These are phyloP conservation scores for Gaeumannomyces sp. DNA, from an alignment of 2,329 filamentous ascomycete genomes.

Conservation along the genomic window DNA sequence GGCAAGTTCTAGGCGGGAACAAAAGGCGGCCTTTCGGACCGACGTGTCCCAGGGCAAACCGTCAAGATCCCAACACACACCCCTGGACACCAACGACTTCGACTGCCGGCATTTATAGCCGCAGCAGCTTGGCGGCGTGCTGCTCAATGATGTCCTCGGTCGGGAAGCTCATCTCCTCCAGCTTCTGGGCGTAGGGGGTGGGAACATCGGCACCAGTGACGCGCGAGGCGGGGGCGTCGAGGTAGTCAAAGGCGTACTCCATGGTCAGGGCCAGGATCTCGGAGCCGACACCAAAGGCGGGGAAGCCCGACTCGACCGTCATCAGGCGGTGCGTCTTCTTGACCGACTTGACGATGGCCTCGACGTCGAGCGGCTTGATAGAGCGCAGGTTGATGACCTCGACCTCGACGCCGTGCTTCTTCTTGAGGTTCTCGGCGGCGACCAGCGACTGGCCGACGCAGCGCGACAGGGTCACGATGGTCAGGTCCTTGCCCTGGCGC, in stretches of 20 bases:
- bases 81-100: not conserved
- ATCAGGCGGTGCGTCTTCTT: slow-evolving; percentile 97
- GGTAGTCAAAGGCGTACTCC: slow-evolving; percentile 98
- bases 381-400: slow-evolving; percentile 98
- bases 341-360: slow-evolving; percentile 91
- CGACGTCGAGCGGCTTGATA: slow-evolving; percentile 92
- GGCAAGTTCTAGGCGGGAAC: not conserved
- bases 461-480: slow-evolving; percentile 89
- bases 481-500: slow-evolving; percentile 90
- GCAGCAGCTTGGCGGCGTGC: slow-evolving; percentile 84
- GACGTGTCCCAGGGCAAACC: too few species aligned
- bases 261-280: slow-evolving; percentile 92
- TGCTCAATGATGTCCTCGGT: slow-evolving; percentile 80
- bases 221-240: slow-evolving; percentile 86
- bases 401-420: slow-evolving; percentile 90
- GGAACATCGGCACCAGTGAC: slow-evolving; percentile 96
- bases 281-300: slow-evolving; percentile 83
- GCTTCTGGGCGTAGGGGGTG: slow-evolving; percentile 85
- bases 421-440: slow-evolving; percentile 86
- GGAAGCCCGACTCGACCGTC: slow-evolving; percentile 92
- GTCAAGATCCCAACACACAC: too few species aligned
- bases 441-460: slow-evolving; percentile 88
- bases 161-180: slow-evolving; percentile 95
- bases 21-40: not conserved
- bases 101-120: slow-evolving; percentile 37